Percentiles rank a stretch among this genome's conserved stretches.
Conservation (phyloP, 129 eudicot species). For the Centaurea solstitialis region DNA sequence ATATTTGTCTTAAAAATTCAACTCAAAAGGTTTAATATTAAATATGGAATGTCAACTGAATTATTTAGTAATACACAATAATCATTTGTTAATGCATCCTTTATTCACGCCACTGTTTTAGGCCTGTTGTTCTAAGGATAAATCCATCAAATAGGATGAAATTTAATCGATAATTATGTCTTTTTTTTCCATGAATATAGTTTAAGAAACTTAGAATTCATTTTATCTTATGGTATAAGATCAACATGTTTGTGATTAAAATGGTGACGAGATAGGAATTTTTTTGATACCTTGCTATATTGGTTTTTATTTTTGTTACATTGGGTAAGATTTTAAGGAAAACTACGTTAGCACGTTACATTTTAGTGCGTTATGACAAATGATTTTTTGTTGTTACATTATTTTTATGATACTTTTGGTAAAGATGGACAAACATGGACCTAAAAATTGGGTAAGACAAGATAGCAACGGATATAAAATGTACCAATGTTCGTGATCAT, state of each 20-base stretch:
- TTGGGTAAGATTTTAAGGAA: not conserved
- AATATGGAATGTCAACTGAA: not conserved
- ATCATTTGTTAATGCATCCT: conserved; percentile 9
- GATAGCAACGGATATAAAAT: not conserved
- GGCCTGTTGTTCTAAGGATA: not conserved
- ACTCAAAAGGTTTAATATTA: not conserved
- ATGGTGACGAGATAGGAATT: not conserved
- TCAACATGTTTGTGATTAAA: not conserved
- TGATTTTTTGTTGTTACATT: conserved; percentile 4
- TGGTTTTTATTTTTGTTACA: not conserved
- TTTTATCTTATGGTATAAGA: not conserved
- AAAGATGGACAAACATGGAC: not conserved
- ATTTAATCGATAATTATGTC: not conserved
- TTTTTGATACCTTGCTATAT: not conserved
- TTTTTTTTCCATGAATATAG: not conserved
- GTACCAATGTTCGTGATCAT: not conserved
- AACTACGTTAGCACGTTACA: not conserved
- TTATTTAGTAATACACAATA: not conserved
- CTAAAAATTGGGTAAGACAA: conserved; percentile 7
- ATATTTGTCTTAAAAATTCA: not conserved
- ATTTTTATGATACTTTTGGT: conserved; percentile 3
- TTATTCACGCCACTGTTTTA: not conserved
- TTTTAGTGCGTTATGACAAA: not conserved
- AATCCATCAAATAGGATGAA: not conserved
- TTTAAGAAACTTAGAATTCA: not conserved